phyloP scores from a whole-genome alignment of 2,329 filamentous ascomycete genomes.

The Dothistroma septosporum region DNA sequence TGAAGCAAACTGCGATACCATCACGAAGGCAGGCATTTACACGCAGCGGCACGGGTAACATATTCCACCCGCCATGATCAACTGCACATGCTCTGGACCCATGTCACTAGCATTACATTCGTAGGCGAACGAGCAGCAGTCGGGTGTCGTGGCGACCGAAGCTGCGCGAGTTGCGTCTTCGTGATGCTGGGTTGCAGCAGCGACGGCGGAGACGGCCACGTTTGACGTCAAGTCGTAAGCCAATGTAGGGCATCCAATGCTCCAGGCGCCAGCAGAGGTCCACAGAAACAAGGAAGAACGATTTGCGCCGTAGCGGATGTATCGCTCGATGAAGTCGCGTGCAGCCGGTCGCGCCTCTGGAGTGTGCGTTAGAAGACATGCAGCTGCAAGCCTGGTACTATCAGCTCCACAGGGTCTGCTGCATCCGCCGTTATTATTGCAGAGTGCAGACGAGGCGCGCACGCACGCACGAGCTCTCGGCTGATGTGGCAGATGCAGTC shows the following conservation, averaged over 20 bases:
- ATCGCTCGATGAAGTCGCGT: conserved; percentile 19
- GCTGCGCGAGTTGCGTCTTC: conserved; percentile 2
- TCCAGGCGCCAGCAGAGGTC: conserved; percentile 5
- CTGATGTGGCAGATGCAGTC: neutral
- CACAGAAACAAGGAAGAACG: conserved; percentile 13
- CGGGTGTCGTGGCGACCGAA: conserved; percentile 10
- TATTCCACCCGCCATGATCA: conserved; percentile 20
- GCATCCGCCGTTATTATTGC: neutral
- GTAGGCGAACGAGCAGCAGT: neutral
- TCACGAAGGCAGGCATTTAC: conserved; percentile 17
- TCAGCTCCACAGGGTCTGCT: conserved; percentile 9
- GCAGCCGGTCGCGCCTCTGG: conserved; percentile 9
- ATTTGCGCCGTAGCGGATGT: conserved; percentile 12
- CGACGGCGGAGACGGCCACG: conserved; percentile 5
- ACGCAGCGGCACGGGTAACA: conserved; percentile 24
- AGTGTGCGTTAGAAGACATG: conserved; percentile 1
- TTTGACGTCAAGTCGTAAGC: conserved; percentile 17
- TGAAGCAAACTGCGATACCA: conserved; percentile 18
- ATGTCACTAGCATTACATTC: conserved; percentile 7
- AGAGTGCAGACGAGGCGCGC: neutral
- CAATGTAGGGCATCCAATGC: conserved; percentile 1
- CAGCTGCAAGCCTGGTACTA: conserved; percentile 10
- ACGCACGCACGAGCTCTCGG: neutral
- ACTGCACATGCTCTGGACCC: conserved; percentile 14
- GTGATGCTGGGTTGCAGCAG: conserved; percentile 19